A percentile compares a stretch with the other conserved stretches of the same genome.
phyloP scores from a whole-genome alignment of 2,329 filamentous ascomycete genomes.

The Penicillium sp. region DNA sequence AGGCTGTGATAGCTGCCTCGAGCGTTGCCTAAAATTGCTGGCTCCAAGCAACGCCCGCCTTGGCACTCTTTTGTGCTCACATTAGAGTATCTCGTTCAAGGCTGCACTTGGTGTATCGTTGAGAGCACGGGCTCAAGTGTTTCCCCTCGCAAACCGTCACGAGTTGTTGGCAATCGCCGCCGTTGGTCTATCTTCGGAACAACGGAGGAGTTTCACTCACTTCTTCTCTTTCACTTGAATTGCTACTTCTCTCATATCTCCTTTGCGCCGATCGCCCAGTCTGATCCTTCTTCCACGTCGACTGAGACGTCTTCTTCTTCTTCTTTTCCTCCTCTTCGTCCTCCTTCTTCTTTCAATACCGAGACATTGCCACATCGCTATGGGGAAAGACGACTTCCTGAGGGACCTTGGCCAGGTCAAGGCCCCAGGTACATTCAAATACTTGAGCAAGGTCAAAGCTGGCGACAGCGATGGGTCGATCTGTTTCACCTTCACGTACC shows the following conservation, averaged over 20 bases:
- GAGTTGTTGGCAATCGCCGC: not conserved
- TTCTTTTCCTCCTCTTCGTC: too few relatives aligned
- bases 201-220: not conserved
- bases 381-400: not conserved
- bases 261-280: not conserved
- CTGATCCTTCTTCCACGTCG: too few relatives aligned
- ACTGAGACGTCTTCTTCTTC: not conserved
- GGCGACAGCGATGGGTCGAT: slow-evolving; percentile 73
- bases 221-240: not conserved
- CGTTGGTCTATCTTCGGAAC: not conserved
- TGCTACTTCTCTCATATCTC: too few relatives aligned
- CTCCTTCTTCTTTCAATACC: not conserved
- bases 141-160: too few relatives aligned
- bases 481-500: slow-evolving; percentile 54
- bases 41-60: not conserved
- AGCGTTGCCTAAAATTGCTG: not conserved
- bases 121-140: too few relatives aligned
- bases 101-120: too few relatives aligned
- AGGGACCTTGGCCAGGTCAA: slow-evolving; percentile 53
- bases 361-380: not conserved
- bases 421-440: slow-evolving; percentile 38
- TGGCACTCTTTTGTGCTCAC: not conserved
- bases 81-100: not conserved
- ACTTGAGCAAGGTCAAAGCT: slow-evolving; percentile 55
- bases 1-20: not conserved